These are phyloP conservation scores for Rhizophagus sp. DNA, from an alignment of 192 early-diverging fungal genomes.

Conservation along the genomic window DNA sequence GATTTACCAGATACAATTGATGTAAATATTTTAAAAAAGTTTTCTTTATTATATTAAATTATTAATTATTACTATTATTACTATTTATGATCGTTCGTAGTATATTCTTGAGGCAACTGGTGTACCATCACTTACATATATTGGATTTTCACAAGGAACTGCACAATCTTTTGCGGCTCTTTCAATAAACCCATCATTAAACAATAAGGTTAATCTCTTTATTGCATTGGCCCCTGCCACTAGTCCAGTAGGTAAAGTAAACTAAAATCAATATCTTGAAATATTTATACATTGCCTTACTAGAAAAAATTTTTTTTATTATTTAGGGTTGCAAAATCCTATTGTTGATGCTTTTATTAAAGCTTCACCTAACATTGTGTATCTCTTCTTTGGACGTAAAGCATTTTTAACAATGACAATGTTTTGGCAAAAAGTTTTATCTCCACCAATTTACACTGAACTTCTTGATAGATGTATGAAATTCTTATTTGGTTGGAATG, in stretches of 20 bases:
- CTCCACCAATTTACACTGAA: conserved; percentile 70
- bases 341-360: conserved; percentile 81
- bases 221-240: conserved; percentile 90
- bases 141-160: conserved; percentile 97
- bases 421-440: conserved; percentile 84
- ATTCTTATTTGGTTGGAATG: conserved; percentile 86
- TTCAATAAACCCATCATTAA: conserved; percentile 75
- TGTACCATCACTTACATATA: conserved; percentile 78
- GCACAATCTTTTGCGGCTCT: conserved; percentile 87
- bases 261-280: background rate
- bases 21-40: conserved; percentile 39
- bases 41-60: background rate
- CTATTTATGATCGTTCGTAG: conserved; percentile 28
- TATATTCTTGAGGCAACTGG: conserved; percentile 87
- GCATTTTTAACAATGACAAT: conserved; percentile 73
- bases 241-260: conserved; percentile 63
- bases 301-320: background rate
- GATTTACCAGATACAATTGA: conserved; percentile 88
- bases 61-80: conserved; percentile 1
- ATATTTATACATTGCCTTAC: background rate
- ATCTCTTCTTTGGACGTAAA: conserved; percentile 86
- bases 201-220: conserved; percentile 85
- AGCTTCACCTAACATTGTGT: conserved; percentile 83
- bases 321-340: conserved; percentile 71
- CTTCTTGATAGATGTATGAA: conserved; percentile 70